These are phyloP conservation scores for Globisporangium spinosum DNA, from an alignment of 352 stramenopile genomes.

Conservation along the genomic window DNA sequence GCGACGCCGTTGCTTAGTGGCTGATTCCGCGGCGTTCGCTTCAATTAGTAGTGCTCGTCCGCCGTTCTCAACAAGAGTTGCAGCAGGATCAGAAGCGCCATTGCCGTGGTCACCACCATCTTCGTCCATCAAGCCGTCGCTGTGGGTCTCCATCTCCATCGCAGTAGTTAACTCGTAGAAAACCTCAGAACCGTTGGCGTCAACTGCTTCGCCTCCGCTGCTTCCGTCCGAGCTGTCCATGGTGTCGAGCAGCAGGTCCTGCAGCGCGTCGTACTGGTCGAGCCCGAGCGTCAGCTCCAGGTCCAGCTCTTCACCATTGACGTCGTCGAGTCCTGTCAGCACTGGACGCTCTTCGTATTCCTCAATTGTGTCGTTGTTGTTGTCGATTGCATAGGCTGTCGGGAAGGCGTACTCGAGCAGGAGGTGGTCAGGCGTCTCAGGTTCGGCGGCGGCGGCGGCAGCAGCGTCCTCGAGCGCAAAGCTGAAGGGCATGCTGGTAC, in stretches of 20 bases:
- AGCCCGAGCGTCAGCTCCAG: conserved; percentile 6
- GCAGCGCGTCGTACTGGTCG: conserved; percentile 1
- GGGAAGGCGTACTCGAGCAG: conserved; percentile 1
- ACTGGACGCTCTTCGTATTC: not conserved
- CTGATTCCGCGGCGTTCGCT: not conserved
- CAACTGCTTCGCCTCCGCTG: not conserved
- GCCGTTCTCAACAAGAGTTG: not conserved
- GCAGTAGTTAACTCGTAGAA: not conserved
- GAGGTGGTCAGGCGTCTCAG: not conserved
- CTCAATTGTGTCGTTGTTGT: not conserved
- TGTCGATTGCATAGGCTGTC: not conserved
- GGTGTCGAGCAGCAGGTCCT: not conserved
- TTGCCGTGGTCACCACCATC: not conserved
- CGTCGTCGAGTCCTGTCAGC: not conserved
- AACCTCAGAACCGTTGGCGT: not conserved
- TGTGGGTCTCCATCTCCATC: not conserved
- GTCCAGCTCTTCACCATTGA: not conserved
- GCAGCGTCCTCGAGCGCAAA: not conserved
- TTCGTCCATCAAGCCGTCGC: not conserved
- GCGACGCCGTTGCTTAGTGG: not conserved
- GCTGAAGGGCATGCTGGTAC: conserved; percentile 1
- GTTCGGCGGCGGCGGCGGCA: not conserved
- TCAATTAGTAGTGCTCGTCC: not conserved
- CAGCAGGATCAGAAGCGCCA: not conserved
- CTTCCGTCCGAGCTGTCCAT: not conserved